phyloP scores from a whole-genome alignment of 192 early-diverging fungal genomes.

The Irineochytrium annulatum region DNA sequence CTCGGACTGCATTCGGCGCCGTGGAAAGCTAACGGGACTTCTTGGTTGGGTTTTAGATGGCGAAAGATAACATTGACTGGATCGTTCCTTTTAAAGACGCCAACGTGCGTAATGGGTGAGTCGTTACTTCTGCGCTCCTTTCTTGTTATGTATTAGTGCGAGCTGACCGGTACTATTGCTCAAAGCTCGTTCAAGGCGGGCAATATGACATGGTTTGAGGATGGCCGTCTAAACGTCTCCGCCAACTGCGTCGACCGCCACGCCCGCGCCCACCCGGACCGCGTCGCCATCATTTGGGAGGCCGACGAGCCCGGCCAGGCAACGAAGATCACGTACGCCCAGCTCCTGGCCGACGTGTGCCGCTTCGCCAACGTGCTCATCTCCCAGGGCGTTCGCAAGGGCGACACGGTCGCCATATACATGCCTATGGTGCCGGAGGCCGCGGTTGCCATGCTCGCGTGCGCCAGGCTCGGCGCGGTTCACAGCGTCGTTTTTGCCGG shows the following conservation, averaged over 20 bases:
- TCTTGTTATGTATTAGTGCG: not conserved
- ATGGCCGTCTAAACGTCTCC: slow-evolving; percentile 86
- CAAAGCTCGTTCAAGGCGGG: slow-evolving; percentile 70
- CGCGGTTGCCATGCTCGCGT: slow-evolving; percentile 87
- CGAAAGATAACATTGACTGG: slow-evolving; percentile 78
- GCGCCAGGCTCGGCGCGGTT: slow-evolving; percentile 85
- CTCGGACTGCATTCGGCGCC: slow-evolving; percentile 5
- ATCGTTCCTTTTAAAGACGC: slow-evolving; percentile 63
- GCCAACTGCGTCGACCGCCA: slow-evolving; percentile 97
- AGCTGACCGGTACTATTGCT: not conserved
- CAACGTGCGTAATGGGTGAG: slow-evolving; percentile 54
- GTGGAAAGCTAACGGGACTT: not conserved
- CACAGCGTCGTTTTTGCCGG: slow-evolving; percentile 97
- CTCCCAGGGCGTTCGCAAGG: slow-evolving; percentile 80
- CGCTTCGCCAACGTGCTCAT: slow-evolving; percentile 81
- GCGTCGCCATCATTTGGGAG: slow-evolving; percentile 50
- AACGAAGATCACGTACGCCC: slow-evolving; percentile 74
- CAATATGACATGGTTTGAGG: slow-evolving; percentile 90
- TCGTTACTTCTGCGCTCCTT: not conserved
- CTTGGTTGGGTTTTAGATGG: slow-evolving; percentile 44
- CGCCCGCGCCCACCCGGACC: slow-evolving; percentile 69
- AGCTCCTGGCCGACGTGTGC: slow-evolving; percentile 79
- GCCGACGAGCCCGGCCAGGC: slow-evolving; percentile 70
- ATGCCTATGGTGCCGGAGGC: slow-evolving; percentile 97
- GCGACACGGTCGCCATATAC: slow-evolving; percentile 93